These are phyloP conservation scores for Tuber calosporum DNA, from an alignment of 495 filamentous ascomycete genomes.

Conservation along the genomic window DNA sequence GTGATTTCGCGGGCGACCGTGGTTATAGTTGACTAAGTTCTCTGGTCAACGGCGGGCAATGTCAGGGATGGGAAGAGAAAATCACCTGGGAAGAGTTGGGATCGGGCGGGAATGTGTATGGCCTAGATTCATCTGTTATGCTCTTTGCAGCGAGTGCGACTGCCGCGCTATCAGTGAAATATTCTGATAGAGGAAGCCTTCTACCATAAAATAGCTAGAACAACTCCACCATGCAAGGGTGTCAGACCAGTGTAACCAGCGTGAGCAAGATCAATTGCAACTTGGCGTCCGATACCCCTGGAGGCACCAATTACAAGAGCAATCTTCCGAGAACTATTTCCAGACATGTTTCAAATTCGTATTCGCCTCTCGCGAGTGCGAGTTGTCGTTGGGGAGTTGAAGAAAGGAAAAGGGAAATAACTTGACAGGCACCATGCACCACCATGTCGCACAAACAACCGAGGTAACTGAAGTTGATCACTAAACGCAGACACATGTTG, in stretches of 20 bases:
- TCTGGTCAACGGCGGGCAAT: background rate
- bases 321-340: conserved; percentile 44
- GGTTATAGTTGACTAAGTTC: conserved; percentile 60
- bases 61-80: background rate
- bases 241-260: conserved; percentile 60
- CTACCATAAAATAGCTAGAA: background rate
- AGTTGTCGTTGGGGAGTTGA: background rate
- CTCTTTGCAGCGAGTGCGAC: conserved; percentile 79
- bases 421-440: background rate
- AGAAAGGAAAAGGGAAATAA: background rate
- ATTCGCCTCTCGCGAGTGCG: background rate
- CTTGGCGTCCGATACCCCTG: conserved; percentile 69
- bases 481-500: background rate
- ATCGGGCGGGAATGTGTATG: conserved; percentile 63
- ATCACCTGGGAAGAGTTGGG: conserved; percentile 59
- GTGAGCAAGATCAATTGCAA: conserved; percentile 66
- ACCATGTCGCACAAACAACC: background rate
- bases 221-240: background rate
- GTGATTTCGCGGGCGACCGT: conserved; percentile 75
- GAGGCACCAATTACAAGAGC: conserved; percentile 69
- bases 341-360: background rate
- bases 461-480: background rate
- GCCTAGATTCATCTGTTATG: conserved; percentile 55
- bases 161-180: conserved; percentile 38
- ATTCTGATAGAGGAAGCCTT: background rate